Evolutionary conservation across 306 rosid genomes (phyloP).

Genomic region (Rubus parviflorus): DNA sequence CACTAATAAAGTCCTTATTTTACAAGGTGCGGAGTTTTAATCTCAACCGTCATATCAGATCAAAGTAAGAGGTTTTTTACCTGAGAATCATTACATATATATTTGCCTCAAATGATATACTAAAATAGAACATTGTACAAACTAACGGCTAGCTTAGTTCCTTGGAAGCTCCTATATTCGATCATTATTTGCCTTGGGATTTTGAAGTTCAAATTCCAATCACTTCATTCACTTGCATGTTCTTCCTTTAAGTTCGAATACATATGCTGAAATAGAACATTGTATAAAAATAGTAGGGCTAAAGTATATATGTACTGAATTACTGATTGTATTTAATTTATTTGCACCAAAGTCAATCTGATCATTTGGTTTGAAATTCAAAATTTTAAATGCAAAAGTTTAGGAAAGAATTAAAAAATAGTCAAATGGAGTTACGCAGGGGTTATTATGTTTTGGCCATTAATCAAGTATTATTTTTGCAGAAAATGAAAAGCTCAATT

Average conservation of each 20-base stretch:
- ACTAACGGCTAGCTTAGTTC: neutral
- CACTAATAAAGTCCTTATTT: too few relatives aligned
- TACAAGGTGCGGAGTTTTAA: too few relatives aligned
- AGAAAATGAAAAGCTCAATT: neutral
- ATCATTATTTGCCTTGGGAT: neutral
- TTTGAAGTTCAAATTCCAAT: neutral
- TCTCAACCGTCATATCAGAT: too few relatives aligned
- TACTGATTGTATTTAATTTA: too few relatives aligned
- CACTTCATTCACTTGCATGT: neutral
- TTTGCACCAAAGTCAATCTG: neutral
- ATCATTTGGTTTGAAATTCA: neutral
- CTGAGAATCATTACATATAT: too few relatives aligned
- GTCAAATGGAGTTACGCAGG: neutral
- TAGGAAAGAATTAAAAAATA: neutral
- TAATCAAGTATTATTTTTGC: neutral
- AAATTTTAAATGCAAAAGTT: neutral
- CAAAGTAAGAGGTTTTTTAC: too few relatives aligned
- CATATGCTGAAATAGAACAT: too few relatives aligned
- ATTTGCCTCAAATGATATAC: too few relatives aligned
- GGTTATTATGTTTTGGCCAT: neutral
- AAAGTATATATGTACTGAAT: too few relatives aligned
- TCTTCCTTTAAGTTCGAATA: too few relatives aligned
- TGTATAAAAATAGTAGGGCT: too few relatives aligned
- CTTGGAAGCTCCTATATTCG: neutral
- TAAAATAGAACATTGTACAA: too few relatives aligned